A percentile compares a stretch with the other conserved stretches of the same genome.
Conservation (phyloP, 805 yeast genomes). For the Zygosaccharomyces siamensis region DNA sequence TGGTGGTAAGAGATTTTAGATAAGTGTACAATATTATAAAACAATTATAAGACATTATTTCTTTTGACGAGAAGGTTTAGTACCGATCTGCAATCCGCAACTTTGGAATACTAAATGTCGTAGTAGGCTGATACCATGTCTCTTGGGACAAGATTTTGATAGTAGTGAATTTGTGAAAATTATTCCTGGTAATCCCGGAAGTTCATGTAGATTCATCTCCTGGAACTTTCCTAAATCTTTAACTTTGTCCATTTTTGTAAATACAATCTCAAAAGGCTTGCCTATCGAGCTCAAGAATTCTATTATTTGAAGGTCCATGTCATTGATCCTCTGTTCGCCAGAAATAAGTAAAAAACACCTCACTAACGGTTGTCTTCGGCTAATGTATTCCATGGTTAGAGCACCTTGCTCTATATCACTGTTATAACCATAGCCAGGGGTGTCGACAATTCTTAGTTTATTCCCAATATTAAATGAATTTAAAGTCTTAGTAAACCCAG, state of each 20-base stretch:
- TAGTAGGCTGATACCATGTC: constrained; percentile 53
- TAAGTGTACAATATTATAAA: constrained; percentile 12
- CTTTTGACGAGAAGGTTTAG: constrained; percentile 18
- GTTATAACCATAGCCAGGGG: constrained; percentile 85
- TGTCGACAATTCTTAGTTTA: constrained; percentile 63
- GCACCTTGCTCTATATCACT: constrained; percentile 67
- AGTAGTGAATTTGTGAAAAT: constrained; percentile 50
- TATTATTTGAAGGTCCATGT: constrained; percentile 51
- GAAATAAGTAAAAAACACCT: constrained; percentile 61
- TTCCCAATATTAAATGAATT: constrained; percentile 68
- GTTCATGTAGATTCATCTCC: constrained; percentile 40
- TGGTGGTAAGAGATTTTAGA: constrained; percentile 13
- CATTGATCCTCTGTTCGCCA: constrained; percentile 53
- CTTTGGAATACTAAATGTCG: constrained; percentile 48
- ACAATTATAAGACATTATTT: constrained; percentile 4
- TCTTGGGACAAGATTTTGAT: constrained; percentile 32
- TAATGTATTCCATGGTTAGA: constrained; percentile 58
- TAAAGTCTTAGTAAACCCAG: constrained; percentile 57
- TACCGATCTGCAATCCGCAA: constrained; percentile 39
- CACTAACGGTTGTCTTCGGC: constrained; percentile 47
- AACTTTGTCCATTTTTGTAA: constrained; percentile 71
- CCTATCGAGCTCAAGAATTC: constrained; percentile 50
- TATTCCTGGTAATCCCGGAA: constrained; percentile 38
- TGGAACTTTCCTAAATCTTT: constrained; percentile 38
- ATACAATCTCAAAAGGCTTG: constrained; percentile 63